Conservation (phyloP, 148 eudicot species). For the Amaranthus palmeri region DNA sequence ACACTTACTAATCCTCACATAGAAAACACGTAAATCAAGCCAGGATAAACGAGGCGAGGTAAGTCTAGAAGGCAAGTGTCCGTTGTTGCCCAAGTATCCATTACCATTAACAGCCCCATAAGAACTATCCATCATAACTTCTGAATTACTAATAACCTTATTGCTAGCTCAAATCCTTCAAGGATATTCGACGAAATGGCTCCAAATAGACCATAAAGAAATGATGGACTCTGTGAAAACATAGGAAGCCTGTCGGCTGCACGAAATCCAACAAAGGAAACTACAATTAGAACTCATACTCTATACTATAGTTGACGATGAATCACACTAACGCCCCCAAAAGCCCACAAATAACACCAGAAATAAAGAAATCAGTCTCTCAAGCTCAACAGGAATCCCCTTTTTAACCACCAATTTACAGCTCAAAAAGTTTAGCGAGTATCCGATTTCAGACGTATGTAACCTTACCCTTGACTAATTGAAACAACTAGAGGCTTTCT, state of each 20-base stretch:
- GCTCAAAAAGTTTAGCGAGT: not conserved
- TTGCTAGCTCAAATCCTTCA: slow-evolving; percentile 16
- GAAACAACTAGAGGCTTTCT: not conserved
- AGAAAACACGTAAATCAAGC: slow-evolving; percentile 72
- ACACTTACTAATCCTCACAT: slow-evolving; percentile 61
- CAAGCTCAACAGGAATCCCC: not conserved
- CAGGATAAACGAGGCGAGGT: slow-evolving; percentile 42
- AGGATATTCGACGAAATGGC: slow-evolving; percentile 13
- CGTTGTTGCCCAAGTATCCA: slow-evolving; percentile 35
- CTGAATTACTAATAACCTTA: slow-evolving; percentile 15
- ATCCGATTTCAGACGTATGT: slow-evolving; percentile 5
- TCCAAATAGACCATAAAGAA: slow-evolving; percentile 23
- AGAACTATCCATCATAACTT: slow-evolving; percentile 34
- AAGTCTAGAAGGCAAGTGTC: slow-evolving; percentile 30
- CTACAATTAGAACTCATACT: not conserved
- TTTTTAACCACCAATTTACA: not conserved
- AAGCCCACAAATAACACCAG: slow-evolving; percentile 8
- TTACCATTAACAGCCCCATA: slow-evolving; percentile 31
- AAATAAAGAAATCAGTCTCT: not conserved
- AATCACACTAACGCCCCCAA: slow-evolving; percentile 2
- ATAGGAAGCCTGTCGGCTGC: slow-evolving; percentile 21
- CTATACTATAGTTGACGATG: not conserved
- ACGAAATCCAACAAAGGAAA: not conserved
- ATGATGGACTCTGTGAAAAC: slow-evolving; percentile 16
- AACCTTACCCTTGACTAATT: slow-evolving; percentile 13